Percentiles rank a stretch among this genome's conserved stretches.
These are phyloP conservation scores for Aschersonia sp. DNA, from an alignment of 2,329 filamentous ascomycete species.

Conservation along the genomic window DNA sequence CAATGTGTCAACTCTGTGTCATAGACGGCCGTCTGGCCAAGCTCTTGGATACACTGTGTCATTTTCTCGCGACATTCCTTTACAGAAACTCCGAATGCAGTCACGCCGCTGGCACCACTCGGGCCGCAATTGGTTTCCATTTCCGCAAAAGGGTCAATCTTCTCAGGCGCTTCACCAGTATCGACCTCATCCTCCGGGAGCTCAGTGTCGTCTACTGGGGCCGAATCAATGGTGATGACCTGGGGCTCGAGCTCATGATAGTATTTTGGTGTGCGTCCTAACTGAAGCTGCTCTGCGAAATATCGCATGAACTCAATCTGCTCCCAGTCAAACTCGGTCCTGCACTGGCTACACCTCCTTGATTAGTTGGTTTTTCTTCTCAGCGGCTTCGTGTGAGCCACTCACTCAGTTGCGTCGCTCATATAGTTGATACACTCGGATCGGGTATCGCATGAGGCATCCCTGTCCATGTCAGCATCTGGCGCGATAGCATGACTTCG, in stretches of 20 bases:
- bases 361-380: background rate
- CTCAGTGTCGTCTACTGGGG: background rate
- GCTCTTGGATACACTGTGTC: too few relatives aligned
- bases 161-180: too few relatives aligned
- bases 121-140: too few relatives aligned
- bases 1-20: too few relatives aligned
- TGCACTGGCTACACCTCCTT: background rate
- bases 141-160: too few relatives aligned
- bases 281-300: background rate
- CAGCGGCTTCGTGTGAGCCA: background rate
- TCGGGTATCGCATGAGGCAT: background rate
- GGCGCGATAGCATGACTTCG: background rate
- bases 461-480: background rate
- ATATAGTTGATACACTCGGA: background rate
- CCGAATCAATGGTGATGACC: background rate
- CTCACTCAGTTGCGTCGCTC: background rate
- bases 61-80: too few relatives aligned
- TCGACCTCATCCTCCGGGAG: background rate
- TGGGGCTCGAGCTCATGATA: background rate
- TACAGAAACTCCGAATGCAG: too few relatives aligned
- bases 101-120: too few relatives aligned
- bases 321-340: background rate
- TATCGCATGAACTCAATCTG: background rate
- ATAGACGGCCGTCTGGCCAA: too few relatives aligned
- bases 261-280: background rate